Evolutionary conservation across 805 yeast genomes (phyloP), one percentile per base, ranked within the genome.

Genomic region (Cyberlindnera xishuangbannaensis): DNA sequence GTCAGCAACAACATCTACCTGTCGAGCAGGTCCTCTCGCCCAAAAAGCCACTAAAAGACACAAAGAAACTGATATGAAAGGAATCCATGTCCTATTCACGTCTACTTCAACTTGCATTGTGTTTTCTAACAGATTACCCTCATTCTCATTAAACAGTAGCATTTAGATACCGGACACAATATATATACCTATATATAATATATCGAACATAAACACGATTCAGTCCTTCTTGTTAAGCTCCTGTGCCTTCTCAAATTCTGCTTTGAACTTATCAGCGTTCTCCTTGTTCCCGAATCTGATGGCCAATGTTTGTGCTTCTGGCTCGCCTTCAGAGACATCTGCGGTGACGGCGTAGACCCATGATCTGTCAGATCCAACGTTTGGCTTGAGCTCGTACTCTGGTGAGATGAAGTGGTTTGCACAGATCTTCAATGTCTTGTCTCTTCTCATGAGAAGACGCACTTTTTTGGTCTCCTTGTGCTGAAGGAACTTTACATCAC

Each of bases 271-370:
- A 53, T 90, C 95, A 51, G 98, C 98, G 55, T 87, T 83, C 64
- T 83, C 94, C 65, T 83, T 83, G 65, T 70, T 76, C 47, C 90
- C 92, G 55, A 92, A 92, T 64, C 98, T 82, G 50, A 92, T 88
- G 42, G 98, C 98, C 62, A 92, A 76, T 34, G 97, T 90, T 65
- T 79, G 86, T 29, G 96, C 95, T 67, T 88, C 96, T 30, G 97
- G 84, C 55, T 72, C 87, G 48, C 97, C 97, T 61, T 92, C 98
- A 34, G 95, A 80, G 35, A 88, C 75, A 60, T 90, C 98, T 25
- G 94, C 95, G 32, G 95, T 79, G 41, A 87, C 95, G 33, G 78
- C 76, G 68, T 92, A 92, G 45, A 92, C 97, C 98, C 98, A 92
- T 22, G 96, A 86, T 71, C 96, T 83, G 61, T 92, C 98, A 40